Base-by-base conservation (phyloP, 2,329 filamentous ascomycete species). In the Plenodomus lindquistii region DNA sequence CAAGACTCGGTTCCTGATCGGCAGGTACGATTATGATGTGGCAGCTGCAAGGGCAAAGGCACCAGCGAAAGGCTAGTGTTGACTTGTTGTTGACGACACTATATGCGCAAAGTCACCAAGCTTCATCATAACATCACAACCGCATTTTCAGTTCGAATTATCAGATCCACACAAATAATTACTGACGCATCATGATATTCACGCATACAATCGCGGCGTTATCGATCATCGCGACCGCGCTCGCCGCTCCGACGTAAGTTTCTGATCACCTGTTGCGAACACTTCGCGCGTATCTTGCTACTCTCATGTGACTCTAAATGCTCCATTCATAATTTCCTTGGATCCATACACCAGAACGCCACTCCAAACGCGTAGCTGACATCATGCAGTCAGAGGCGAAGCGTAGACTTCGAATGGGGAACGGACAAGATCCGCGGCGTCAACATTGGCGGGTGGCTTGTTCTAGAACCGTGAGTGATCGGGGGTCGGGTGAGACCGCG, bases 381-480 rank as follows among this genome's bases (percentile, higher is more conserved):
- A n/a, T 10, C 5, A 15, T 13, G 4, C 35, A 69, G 66, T 15
- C 55, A 66, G 29, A 69, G 65, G 57, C 64, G 75, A 34, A 55
- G 58, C 13, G 73, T 73, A 3, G 65, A 59, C 37, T 82, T 81
- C 64, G 60, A 67, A 17, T 83, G 78, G 74, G 77, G 77, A n/a
- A 60, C 63, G 11, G 72, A 76, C 27, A 79, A 76, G 54, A 75
- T 83, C n/a, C 70, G 72, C 34, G 77, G 77, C 29, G 72, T 79
- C n/a, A 80, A 79, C 42, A 71, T 80, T 50, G 77, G 77, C 21
- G 77, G 77, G 34, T 80, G 77, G 77, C 63, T 80, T 16, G 72
- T 80, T 9, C 67, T 79, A 15, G 76, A 77, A 60, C 73, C 73
- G 65, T 73, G 62, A 60, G 71, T 66, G 20, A 20, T 27, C 5